These are phyloP conservation scores for Sporothrix pseudoabietina DNA, from an alignment of 2,329 filamentous ascomycete genomes.

Conservation along the genomic window DNA sequence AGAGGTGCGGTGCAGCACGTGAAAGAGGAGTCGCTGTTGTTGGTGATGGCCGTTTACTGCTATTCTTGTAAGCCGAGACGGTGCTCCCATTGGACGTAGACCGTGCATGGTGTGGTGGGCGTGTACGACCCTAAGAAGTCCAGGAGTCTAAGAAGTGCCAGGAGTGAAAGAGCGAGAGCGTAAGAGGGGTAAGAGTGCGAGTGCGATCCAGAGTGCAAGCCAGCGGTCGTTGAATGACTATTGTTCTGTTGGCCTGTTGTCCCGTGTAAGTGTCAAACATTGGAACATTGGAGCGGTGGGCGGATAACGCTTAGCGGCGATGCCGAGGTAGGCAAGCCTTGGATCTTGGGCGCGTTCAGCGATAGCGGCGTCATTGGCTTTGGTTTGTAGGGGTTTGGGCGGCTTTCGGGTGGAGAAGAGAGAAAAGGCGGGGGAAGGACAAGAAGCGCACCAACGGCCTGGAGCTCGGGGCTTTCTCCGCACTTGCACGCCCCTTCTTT, in stretches of 20 bases:
- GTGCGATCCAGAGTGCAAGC: background rate
- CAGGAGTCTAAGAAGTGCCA: too few relatives aligned
- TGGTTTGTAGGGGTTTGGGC: background rate
- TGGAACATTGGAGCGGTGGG: background rate
- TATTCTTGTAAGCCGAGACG: conserved; percentile 9
- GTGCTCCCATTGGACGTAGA: conserved; percentile 3
- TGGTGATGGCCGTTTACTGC: background rate
- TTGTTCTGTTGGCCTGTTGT: background rate
- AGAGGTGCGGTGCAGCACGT: background rate
- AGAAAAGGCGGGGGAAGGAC: background rate
- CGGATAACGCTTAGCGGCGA: conserved; percentile 28
- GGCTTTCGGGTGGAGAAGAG: background rate
- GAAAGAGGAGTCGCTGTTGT: conserved; percentile 19
- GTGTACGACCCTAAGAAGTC: background rate
- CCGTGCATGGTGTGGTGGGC: conserved; percentile 21
- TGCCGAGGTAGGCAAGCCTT: conserved; percentile 23
- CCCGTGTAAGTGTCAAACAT: background rate
- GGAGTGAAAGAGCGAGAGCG: background rate
- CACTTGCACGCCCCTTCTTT: background rate
- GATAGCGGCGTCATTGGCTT: background rate
- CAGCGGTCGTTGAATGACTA: background rate
- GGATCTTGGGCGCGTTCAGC: background rate
- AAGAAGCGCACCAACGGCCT: background rate
- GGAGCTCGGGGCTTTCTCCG: conserved; percentile 14
- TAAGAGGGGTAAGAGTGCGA: background rate